Conservation (phyloP, 331 rosid genomes). For the Arachis monticola region DNA sequence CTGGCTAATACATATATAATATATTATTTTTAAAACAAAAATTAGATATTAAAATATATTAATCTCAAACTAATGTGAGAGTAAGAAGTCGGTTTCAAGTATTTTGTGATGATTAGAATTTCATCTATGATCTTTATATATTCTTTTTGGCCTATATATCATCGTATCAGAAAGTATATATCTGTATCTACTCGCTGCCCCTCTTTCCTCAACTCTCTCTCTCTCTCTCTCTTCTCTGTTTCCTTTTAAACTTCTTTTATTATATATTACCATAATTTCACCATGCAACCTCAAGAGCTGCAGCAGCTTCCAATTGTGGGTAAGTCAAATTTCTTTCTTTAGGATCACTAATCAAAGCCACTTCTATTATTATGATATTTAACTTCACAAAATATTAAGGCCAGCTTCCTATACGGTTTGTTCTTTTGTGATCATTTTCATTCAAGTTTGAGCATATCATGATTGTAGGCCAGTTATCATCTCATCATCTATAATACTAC, state of each 20-base stretch:
- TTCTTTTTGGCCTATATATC: too few relatives aligned
- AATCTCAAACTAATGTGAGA: too few relatives aligned
- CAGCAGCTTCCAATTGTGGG: slow-evolving; percentile 36
- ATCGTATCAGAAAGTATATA: too few relatives aligned
- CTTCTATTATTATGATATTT: background rate
- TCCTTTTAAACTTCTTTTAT: slow-evolving; percentile 5
- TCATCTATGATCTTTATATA: too few relatives aligned
- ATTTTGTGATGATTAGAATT: too few relatives aligned
- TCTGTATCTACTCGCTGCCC: too few relatives aligned
- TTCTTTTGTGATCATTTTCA: background rate
- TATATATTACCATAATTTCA: slow-evolving; percentile 19
- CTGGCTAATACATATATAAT: too few relatives aligned
- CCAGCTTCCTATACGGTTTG: background rate
- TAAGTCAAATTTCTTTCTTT: slow-evolving; percentile 31
- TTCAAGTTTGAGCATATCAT: too few relatives aligned
- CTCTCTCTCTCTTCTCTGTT: background rate
- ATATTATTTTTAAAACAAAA: too few relatives aligned
- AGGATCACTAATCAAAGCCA: background rate
- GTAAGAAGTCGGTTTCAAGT: too few relatives aligned
- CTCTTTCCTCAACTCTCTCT: background rate
- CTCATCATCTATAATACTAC: background rate
- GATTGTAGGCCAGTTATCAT: background rate
- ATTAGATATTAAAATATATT: too few relatives aligned
- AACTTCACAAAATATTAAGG: background rate
- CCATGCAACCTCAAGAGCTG: slow-evolving; percentile 37